phyloP scores from a whole-genome alignment of 2,329 filamentous ascomycete genomes.

The Colletotrichum sp. region DNA sequence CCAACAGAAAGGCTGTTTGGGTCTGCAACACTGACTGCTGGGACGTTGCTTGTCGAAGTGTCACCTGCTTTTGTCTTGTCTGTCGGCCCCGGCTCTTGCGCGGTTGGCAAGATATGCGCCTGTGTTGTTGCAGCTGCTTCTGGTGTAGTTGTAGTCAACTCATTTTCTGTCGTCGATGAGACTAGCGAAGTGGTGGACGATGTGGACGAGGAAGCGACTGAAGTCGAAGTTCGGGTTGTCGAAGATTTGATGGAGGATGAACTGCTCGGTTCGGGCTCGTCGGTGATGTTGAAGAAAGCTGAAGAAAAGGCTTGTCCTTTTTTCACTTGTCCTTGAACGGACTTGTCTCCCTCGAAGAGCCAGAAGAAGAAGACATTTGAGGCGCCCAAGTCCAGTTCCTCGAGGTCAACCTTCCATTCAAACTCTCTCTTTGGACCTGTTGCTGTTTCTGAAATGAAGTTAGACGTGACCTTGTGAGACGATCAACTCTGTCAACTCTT shows the following conservation, averaged over 20 bases:
- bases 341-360: conserved; percentile 24
- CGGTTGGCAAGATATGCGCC: neutral
- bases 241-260: neutral
- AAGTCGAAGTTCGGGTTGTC: neutral
- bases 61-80: neutral
- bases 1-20: neutral
- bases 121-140: accelerated
- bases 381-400: conserved; percentile 15
- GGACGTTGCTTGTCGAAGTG: neutral
- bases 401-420: conserved; percentile 21
- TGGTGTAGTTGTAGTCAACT: accelerated
- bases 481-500: neutral
- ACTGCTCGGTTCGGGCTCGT: neutral
- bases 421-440: conserved; percentile 9
- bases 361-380: conserved; percentile 25
- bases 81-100: neutral
- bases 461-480: neutral
- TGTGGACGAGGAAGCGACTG: accelerated
- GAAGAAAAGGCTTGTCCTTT: neutral
- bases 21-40: neutral
- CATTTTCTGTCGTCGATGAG: neutral
- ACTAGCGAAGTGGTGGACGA: accelerated
- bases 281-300: conserved; percentile 25
- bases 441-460: neutral
- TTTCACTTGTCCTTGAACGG: conserved; percentile 6